Conservation (phyloP, 2,329 filamentous ascomycete species). For the Penicillium sp. region DNA sequence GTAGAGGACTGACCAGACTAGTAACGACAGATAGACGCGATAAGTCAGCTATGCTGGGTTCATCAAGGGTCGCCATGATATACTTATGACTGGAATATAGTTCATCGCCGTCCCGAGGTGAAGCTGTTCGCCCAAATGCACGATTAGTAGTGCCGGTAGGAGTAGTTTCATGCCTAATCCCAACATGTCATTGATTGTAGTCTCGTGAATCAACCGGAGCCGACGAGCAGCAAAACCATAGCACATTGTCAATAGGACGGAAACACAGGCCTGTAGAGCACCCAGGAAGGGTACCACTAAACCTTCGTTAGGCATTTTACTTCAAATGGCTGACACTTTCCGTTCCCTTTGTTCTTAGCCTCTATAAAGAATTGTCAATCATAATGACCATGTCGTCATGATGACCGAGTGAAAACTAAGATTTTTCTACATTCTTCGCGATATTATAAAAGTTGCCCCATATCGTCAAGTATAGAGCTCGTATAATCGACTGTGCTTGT, state of each 20-base stretch:
- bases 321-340: background rate
- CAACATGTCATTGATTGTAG: background rate
- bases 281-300: background rate
- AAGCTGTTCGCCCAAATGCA: background rate
- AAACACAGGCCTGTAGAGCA: background rate
- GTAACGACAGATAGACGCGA: background rate
- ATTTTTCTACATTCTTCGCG: too few species aligned
- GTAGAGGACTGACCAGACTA: background rate
- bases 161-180: background rate
- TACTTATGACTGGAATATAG: constrained; percentile 1
- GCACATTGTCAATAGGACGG: background rate
- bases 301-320: background rate
- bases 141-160: background rate
- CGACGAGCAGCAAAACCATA: background rate
- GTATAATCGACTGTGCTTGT: background rate
- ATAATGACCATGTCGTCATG: constrained; percentile 11
- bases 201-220: background rate
- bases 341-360: background rate
- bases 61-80: background rate
- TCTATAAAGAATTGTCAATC: background rate
- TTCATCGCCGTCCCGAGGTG: background rate
- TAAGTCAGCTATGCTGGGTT: background rate
- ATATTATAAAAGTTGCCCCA: too few species aligned
- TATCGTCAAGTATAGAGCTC: background rate
- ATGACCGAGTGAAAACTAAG: background rate